Base-by-base conservation (phyloP, 2,329 filamentous ascomycete species). In the Apiospora saccharicola region DNA sequence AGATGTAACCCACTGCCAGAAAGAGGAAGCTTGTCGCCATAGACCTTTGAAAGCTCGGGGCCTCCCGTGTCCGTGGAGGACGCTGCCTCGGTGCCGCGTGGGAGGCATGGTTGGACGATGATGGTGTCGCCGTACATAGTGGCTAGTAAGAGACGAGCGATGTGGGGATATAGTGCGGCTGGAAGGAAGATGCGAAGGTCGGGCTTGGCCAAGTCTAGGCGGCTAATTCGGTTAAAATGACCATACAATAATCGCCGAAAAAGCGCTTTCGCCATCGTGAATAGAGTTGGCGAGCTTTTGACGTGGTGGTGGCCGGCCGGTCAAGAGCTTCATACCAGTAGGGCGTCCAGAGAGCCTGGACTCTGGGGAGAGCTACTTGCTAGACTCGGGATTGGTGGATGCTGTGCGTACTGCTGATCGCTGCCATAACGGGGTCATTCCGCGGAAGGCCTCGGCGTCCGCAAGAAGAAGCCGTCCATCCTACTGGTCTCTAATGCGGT, bases 171-270 rank as follows among this genome's bases (percentile, higher is more conserved):
- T 14, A 61, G 53, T 61, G 53, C 53, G 53, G 53, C 53, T 61
- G 53, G 53, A 61, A 61, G 53, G 57, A 64, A 19, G 57, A 24
- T 64, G 57, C 57, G 34, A 41, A 64, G 4, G 57, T 7, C 57
- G 57, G 57, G 57, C 34, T 64, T 41, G 57, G 57, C 57, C 57
- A 64, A 41, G 30, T 7, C 34, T 64, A 64, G 57, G 57, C 57
- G 67, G 67, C 67, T 69, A 69, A 47, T 69, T 49, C 67, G 67
- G 67, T 46, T 69, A 69, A 69, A 69, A 34, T 69, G 67, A 44
- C 67, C 44, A 30, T 49, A 34, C 44, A 37, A 49, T 24, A 49
- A 49, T 69, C 43, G 4, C 67, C 67, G 43, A 69, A 69, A 69
- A 24, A 49, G 26, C 67, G 37, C 44, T 34, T 49, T 69, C 19